Base-by-base conservation (phyloP, 2,329 filamentous ascomycete species). In the Nemania sp. region DNA sequence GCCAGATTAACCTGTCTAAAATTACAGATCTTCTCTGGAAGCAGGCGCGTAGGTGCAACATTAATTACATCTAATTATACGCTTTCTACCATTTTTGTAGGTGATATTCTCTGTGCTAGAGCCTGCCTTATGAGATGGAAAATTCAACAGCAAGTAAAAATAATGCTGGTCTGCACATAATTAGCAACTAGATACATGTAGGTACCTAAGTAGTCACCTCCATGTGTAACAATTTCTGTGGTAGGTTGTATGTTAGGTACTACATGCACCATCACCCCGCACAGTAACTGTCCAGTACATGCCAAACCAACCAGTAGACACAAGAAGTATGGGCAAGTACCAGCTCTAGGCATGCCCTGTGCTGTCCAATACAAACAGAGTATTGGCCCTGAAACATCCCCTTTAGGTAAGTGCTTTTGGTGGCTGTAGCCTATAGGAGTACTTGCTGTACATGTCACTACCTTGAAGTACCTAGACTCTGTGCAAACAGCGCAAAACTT, bases 311-410 rank as follows among this genome's bases (percentile, higher is more conserved):
- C 25, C 25, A 29, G 25, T 7, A 29, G 7, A 12, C 15, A n/a
- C 35, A 35, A 35, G 34, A 69, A 56, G 67, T 65, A 64, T 20
- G 62, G 39, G 15, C 25, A 65, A 43, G 57, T 65, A 65, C 52
- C 35, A 15, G 29, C 54, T 54, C 58, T 62, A 47, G 64, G 58
- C 58, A 47, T 25, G 47, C 9, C 32, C 32, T 20, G 5, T 45
- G 12, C 40, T 50, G 59, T 56, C 64, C 64, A 65, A 65, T 65
- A 53, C 53, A 20, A 57, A 21, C 45, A 57, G 58, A 50, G 55
- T n/a, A 64, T 62, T 45, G 21, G 9, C 25, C 46, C 50, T 47
- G 17, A 35, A 39, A 52, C 42, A 46, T 62, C 58, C 62, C 53
- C 20, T 62, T 65, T 64, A n/a, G 62, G 64, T 42, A 64, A n/a